Evolutionary conservation across 2,329 filamentous ascomycete species (phyloP).

Genomic region (Aureobasidium sp.): DNA sequence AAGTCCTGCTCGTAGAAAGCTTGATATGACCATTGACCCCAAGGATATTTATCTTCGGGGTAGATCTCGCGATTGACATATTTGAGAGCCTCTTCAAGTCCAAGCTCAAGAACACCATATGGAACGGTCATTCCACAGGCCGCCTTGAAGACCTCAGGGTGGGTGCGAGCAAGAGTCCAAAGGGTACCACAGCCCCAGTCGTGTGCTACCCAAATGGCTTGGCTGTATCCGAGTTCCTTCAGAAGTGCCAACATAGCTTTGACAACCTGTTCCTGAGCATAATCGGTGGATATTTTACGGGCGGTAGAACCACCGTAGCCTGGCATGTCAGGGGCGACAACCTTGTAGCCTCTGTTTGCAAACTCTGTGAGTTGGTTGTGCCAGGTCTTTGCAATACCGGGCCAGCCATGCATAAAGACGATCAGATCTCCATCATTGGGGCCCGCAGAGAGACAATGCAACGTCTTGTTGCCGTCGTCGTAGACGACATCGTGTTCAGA

Average conservation of each 20-base stretch:
- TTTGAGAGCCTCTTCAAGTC: constrained; percentile 32
- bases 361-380: constrained; percentile 31
- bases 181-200: constrained; percentile 37
- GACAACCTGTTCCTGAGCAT: constrained; percentile 27
- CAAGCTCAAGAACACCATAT: constrained; percentile 37
- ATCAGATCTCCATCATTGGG: constrained; percentile 24
- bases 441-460: constrained; percentile 25
- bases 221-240: constrained; percentile 31
- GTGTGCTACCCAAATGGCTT: constrained; percentile 44
- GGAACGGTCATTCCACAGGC: constrained; percentile 33
- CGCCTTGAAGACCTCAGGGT: constrained; percentile 30
- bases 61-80: constrained; percentile 40
- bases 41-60: constrained; percentile 37
- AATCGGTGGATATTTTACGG: constrained; percentile 26
- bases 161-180: constrained; percentile 27
- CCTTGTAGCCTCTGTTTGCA: constrained; percentile 23
- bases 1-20: constrained; percentile 28
- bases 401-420: constrained; percentile 31
- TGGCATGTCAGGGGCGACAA: constrained; percentile 30
- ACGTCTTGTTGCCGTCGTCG: constrained; percentile 22
- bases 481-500: constrained; percentile 22
- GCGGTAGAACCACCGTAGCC: constrained; percentile 32
- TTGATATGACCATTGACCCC: constrained; percentile 33
- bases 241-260: constrained; percentile 34
- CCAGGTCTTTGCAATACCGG: constrained; percentile 32